Conservation (phyloP, 208 protist species). For the Crithidia bombi region DNA sequence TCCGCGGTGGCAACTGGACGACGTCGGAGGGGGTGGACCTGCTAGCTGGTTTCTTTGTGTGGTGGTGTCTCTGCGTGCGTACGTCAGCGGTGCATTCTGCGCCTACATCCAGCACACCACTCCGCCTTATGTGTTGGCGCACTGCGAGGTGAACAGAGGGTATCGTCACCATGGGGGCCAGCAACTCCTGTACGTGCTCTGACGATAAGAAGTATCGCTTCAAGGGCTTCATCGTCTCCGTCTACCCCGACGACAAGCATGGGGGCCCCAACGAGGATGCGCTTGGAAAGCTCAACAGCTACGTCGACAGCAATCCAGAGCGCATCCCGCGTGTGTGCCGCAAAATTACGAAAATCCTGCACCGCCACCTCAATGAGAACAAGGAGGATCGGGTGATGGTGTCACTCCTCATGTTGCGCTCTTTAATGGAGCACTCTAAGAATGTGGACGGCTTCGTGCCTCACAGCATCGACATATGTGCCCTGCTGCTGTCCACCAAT, state of each 20-base stretch:
- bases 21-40: too few species aligned
- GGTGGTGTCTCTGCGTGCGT: too few species aligned
- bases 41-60: too few species aligned
- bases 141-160: too few species aligned
- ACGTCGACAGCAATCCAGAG: slow-evolving; percentile 81
- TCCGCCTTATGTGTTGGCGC: too few species aligned
- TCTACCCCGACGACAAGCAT: slow-evolving; percentile 60
- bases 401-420: slow-evolving; percentile 59
- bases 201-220: slow-evolving; percentile 72
- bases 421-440: slow-evolving; percentile 58
- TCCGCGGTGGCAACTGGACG: too few species aligned
- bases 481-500: slow-evolving; percentile 45
- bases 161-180: slow-evolving; percentile 23
- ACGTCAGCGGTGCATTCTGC: too few species aligned
- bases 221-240: slow-evolving; percentile 79
- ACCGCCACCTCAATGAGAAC: slow-evolving; percentile 34
- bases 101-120: too few species aligned
- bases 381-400: slow-evolving; percentile 70
- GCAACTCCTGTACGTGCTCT: slow-evolving; percentile 45
- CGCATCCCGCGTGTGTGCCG: slow-evolving; percentile 84
- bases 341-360: slow-evolving; percentile 75
- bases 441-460: slow-evolving; percentile 76
- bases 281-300: slow-evolving; percentile 70
- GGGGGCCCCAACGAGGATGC: slow-evolving; percentile 62
- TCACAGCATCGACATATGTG: slow-evolving; percentile 65